These are phyloP conservation scores for Gaultheria prostrata DNA, from an alignment of 148 eudicot species.

Conservation along the genomic window DNA sequence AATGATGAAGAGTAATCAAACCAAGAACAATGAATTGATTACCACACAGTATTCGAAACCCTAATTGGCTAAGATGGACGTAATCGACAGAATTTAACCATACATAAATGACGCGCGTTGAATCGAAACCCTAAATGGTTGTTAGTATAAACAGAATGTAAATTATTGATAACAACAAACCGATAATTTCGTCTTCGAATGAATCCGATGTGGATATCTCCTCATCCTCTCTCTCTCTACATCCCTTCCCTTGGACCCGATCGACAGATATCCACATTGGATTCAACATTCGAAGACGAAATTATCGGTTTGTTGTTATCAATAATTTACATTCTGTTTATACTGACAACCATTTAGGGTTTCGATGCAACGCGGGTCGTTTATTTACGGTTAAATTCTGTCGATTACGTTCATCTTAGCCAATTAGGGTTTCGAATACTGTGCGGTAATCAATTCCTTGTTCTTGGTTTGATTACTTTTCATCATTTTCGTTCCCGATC, in stretches of 20 bases:
- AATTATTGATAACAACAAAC: not conserved
- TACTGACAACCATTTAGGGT: not conserved
- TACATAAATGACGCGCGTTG: not conserved
- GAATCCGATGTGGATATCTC: slow-evolving; percentile 22
- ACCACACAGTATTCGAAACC: slow-evolving; percentile 21
- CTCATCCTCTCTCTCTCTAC: slow-evolving; percentile 9
- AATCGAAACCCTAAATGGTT: not conserved
- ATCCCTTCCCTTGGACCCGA: slow-evolving; percentile 3
- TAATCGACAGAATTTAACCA: slow-evolving; percentile 14
- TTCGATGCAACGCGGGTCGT: not conserved
- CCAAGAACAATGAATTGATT: not conserved
- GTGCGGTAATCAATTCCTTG: not conserved
- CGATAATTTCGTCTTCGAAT: not conserved
- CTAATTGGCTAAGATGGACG: slow-evolving; percentile 24
- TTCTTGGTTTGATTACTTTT: not conserved
- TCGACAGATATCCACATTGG: slow-evolving; percentile 20
- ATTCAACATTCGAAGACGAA: slow-evolving; percentile 1
- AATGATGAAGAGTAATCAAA: not conserved
- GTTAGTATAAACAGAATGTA: too few species aligned
- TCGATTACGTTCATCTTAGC: slow-evolving; percentile 23
- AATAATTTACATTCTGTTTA: too few species aligned
- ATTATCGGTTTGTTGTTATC: not conserved
- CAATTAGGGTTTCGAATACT: slow-evolving; percentile 29
- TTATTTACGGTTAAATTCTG: not conserved
- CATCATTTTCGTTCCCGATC: not conserved